Evolutionary conservation across 805 yeast species (phyloP).

Genomic region (Ogataea polymorpha): DNA sequence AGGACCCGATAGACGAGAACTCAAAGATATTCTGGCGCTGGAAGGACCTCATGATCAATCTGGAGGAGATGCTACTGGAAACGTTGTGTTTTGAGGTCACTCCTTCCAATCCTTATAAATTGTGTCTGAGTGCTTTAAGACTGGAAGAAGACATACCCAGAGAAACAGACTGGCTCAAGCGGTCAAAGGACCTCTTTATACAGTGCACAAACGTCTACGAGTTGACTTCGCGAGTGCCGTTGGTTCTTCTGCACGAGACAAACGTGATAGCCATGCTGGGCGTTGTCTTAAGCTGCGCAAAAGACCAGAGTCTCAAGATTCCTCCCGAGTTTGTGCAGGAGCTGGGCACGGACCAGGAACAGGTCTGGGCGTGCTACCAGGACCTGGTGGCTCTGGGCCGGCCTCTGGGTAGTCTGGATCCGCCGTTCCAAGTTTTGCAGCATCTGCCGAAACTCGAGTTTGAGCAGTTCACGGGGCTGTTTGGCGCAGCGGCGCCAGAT

Average conservation of each 20-base stretch:
- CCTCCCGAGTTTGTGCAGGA: slow-evolving; percentile 18
- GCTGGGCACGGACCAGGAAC: slow-evolving; percentile 17
- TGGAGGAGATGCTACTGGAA: slow-evolving; percentile 45
- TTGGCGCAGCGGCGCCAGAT: slow-evolving; percentile 6
- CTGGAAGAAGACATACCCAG: slow-evolving; percentile 18
- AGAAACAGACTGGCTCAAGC: slow-evolving; percentile 18
- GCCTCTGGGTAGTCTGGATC: slow-evolving; percentile 19
- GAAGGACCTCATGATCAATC: slow-evolving; percentile 44
- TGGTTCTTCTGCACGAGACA: slow-evolving; percentile 24
- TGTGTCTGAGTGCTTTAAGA: slow-evolving; percentile 23
- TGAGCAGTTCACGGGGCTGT: slow-evolving; percentile 3
- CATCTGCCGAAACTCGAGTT: slow-evolving; percentile 23
- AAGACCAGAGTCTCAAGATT: slow-evolving; percentile 14
- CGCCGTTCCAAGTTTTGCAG: slow-evolving; percentile 24
- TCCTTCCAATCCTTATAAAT: slow-evolving; percentile 39
- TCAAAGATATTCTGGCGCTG: slow-evolving; percentile 48
- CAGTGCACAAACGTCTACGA: slow-evolving; percentile 29
- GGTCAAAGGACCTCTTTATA: slow-evolving; percentile 19
- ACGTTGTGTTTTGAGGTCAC: slow-evolving; percentile 47
- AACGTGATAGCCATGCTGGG: slow-evolving; percentile 26
- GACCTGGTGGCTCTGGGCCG: slow-evolving; percentile 20
- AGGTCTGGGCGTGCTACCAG: slow-evolving; percentile 26
- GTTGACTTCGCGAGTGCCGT: slow-evolving; percentile 28
- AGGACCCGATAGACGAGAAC: slow-evolving; percentile 40
- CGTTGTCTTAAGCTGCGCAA: slow-evolving; percentile 22